These are phyloP conservation scores for Paecilomyces formosus DNA, from an alignment of 2,329 filamentous ascomycete genomes.

Conservation along the genomic window DNA sequence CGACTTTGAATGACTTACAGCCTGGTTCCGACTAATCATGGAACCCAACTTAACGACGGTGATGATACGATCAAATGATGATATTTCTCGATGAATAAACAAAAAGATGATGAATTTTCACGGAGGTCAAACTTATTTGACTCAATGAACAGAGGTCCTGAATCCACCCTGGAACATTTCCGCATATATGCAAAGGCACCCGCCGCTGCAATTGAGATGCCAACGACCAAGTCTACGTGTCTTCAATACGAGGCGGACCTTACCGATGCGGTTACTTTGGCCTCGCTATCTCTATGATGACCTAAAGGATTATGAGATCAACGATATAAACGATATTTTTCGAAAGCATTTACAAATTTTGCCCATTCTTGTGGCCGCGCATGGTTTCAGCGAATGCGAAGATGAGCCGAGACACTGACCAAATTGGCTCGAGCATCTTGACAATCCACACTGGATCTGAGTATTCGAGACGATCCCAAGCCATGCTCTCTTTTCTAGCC, in stretches of 20 bases:
- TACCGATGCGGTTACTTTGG: background rate
- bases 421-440: background rate
- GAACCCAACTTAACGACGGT: slow-evolving; percentile 27
- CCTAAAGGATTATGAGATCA: background rate
- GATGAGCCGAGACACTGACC: background rate
- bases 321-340: background rate
- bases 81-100: slow-evolving; percentile 4
- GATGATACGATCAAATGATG: slow-evolving; percentile 19
- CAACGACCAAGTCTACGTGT: background rate
- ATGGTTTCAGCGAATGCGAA: background rate
- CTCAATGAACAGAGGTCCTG: slow-evolving; percentile 3
- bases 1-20: slow-evolving; percentile 1
- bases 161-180: background rate
- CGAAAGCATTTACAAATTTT: background rate
- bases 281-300: background rate
- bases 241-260: background rate
- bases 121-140: slow-evolving; percentile 6
- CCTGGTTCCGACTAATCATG: slow-evolving; percentile 13
- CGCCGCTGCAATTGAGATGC: background rate
- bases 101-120: slow-evolving; percentile 5
- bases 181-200: background rate
- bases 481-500: background rate
- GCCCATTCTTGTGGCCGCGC: background rate
- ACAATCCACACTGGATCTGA: background rate
- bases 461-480: background rate